Base-by-base conservation (phyloP, 2,329 filamentous ascomycete species). In the Incumbomyces lentus region DNA sequence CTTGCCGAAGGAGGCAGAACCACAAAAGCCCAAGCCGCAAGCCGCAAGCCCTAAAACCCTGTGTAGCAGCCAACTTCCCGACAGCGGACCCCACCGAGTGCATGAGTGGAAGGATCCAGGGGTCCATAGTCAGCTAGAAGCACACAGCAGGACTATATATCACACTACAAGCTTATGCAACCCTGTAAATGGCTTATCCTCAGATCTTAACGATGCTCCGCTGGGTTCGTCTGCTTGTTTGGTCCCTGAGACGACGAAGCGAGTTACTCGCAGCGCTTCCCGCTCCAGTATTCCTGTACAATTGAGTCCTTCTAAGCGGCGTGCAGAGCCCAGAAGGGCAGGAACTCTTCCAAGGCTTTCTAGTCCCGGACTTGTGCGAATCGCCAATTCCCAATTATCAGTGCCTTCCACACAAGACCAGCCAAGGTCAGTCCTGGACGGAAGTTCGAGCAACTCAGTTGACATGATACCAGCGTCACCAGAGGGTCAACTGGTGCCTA, bases 391-490 rank as follows among this genome's bases (percentile, higher is more conserved):
- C 5, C 43, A 46, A 29, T 22, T 14, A 39, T 46, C 43, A 3
- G 19, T 13, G 16, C 33, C 34, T 10, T 35, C 41, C 14, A 44
- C 31, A n/a, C 41, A 44, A 44, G 41, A 44, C 2, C 17, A 12
- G 11, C n/a, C 31, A 10, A 37, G 11, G 14, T 29, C 14, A 3
- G 5, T 44, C 6, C 13, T 33, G 16, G 41, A 19, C 11, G 18
- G n/a, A 4, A 44, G 41, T 30, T 44, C 41, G 6, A 31, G 41
- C 16, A 33, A 44, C 11, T 44, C 41, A 13, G 17, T 36, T 11
- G 41, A 44, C n/a, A 19, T 44, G 41, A 14, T 44, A 6, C 41
- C 41, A 11, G 41, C 41, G 3, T 32, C 44, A 49, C 47, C 44
- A 39, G 36, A 31, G 26, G 18, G 32, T 44, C n/a, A 17, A 35